Base-by-base conservation (phyloP, 164 flowering plant genomes). In the Kalanchoe fedtschenkoi region DNA sequence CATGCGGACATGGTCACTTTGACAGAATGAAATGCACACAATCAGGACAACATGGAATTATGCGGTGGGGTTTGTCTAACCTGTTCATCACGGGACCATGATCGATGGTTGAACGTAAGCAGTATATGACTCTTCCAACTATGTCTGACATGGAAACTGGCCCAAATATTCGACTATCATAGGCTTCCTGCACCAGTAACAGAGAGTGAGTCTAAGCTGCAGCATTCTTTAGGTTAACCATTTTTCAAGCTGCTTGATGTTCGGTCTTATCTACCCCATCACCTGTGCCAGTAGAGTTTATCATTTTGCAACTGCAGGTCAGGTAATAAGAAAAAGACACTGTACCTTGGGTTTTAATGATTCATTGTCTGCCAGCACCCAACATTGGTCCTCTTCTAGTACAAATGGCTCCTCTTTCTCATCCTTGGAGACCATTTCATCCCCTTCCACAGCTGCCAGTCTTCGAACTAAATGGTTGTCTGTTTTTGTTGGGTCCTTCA, bases 51-150 rank as follows among this genome's bases (percentile, higher is more conserved):
- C 5, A 42, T 1, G n/a, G 34, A 58, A 19, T 24, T n/a, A 32
- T 16, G 1, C 2, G 24, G 22, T 19, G 24, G 28, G 41, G 16
- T n/a, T 1, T 34, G 4, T 1, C 68, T 71, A 34, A 85, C 99
- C 97, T 90, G 72, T 93, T 93, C 69, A 76, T 80, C 39, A 93
- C 88, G 17, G 95, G 95, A 30, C 97, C 95, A 71, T 93, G 99
- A 78, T 93, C 99, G 14, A 87, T 87, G 55, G 96, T 89, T 14
- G 76, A 76, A 66, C 80, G 75, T 72, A 93, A 71, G 66, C 80
- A 81, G 76, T 93, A 93, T 69, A 90, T 76, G 65, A 71, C 97
- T 75, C 99, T 79, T 22, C 99, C 99, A 37, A 93, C 72, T 42
- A 93, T 88, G 67, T 79, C 68, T 17, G 77, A 62, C 85, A 84